A percentile compares a stretch with the other conserved stretches of the same genome.
Evolutionary conservation across 805 yeast species (phyloP).

Genomic region (Saccharomycopsis oosterbeekiorum): DNA sequence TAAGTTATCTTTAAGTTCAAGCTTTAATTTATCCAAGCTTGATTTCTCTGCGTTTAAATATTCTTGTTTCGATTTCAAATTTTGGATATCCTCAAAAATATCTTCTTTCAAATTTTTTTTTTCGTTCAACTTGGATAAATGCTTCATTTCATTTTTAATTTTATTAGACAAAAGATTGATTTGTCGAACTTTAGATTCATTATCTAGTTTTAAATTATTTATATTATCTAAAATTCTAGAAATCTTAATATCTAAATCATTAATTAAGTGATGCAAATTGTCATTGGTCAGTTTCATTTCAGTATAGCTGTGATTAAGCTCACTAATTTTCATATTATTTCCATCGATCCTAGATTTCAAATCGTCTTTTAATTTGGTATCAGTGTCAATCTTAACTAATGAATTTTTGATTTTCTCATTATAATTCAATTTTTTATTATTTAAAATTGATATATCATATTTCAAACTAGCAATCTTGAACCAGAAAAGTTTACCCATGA

Average conservation of each 20-base stretch:
- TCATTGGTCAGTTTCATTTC: conserved; percentile 2
- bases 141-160: conserved; percentile 28
- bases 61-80: background rate
- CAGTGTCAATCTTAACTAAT: conserved; percentile 20
- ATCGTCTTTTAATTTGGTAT: conserved; percentile 19
- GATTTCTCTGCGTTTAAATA: background rate
- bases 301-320: background rate
- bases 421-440: conserved; percentile 19
- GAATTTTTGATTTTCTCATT: conserved; percentile 18
- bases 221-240: conserved; percentile 19
- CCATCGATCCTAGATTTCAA: conserved; percentile 20
- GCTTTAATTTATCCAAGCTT: conserved; percentile 21
- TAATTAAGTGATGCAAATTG: conserved; percentile 21
- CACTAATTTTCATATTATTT: conserved; percentile 20
- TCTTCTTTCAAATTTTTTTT: conserved; percentile 18
- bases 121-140: conserved; percentile 34
- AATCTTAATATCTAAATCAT: conserved; percentile 22
- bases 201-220: conserved; percentile 12
- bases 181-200: conserved; percentile 18
- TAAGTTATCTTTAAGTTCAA: conserved; percentile 13
- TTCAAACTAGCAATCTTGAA: conserved; percentile 29
- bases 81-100: conserved; percentile 13
- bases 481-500: conserved; percentile 44
- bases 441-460: conserved; percentile 22
- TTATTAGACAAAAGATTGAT: conserved; percentile 22